Conservation (phyloP, 2,329 filamentous ascomycete genomes). For the Karstenula rhodostoma region DNA sequence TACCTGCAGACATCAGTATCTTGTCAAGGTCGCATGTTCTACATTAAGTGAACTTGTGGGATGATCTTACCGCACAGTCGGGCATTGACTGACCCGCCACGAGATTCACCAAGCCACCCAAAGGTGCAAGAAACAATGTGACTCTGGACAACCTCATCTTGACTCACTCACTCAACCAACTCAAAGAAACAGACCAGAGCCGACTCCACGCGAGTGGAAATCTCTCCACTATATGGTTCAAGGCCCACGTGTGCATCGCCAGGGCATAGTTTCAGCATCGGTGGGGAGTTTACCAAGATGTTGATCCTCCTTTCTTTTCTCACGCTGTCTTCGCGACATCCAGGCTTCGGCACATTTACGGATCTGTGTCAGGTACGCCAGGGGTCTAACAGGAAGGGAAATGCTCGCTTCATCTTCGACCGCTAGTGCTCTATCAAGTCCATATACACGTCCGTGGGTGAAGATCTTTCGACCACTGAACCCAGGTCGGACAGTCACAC, state of each 20-base stretch:
- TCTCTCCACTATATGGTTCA: slow-evolving; percentile 5
- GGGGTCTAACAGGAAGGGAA: neutral
- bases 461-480: neutral
- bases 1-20: neutral
- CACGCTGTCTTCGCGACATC: neutral
- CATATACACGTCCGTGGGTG: neutral
- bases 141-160: slow-evolving; percentile 3
- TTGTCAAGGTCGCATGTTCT: neutral
- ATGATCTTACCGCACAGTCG: slow-evolving; percentile 5
- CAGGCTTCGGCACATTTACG: neutral
- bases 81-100: slow-evolving; percentile 4
- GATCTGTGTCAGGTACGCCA: neutral
- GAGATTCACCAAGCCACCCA: neutral
- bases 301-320: neutral
- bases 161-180: neutral
- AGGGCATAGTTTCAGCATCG: slow-evolving; percentile 1
- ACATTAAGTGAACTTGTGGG: neutral
- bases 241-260: neutral
- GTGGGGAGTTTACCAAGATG: neutral
- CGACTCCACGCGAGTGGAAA: neutral
- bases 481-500: neutral
- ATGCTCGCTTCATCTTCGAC: neutral
- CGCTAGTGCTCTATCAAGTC: neutral
- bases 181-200: neutral
- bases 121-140: slow-evolving; percentile 3